These are phyloP conservation scores for Epichloe festucae DNA, from an alignment of 2,329 filamentous ascomycete genomes.

Conservation along the genomic window DNA sequence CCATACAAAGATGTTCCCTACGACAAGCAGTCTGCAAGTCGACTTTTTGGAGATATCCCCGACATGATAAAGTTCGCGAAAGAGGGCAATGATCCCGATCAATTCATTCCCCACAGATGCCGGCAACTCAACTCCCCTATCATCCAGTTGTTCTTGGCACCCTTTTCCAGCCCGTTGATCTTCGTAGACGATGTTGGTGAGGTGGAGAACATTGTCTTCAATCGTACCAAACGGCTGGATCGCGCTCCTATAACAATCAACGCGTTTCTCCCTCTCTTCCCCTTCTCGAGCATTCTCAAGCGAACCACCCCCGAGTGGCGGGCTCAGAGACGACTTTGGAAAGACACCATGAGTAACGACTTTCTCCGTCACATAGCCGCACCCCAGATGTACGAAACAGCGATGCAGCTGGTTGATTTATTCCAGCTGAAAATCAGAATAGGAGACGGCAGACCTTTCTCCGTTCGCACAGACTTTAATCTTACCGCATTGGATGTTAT, in stretches of 20 bases:
- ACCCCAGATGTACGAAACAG: slow-evolving; percentile 19
- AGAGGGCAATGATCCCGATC: background rate
- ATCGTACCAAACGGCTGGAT: slow-evolving; percentile 30
- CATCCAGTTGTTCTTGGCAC: slow-evolving; percentile 23
- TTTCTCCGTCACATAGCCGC: slow-evolving; percentile 19
- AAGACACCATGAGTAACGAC: slow-evolving; percentile 23
- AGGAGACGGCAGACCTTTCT: slow-evolving; percentile 14
- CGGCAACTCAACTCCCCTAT: slow-evolving; percentile 2
- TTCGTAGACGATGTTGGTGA: slow-evolving; percentile 26
- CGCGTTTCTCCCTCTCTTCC: slow-evolving; percentile 19
- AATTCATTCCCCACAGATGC: background rate
- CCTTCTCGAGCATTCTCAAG: slow-evolving; percentile 20
- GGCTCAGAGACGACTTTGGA: slow-evolving; percentile 20
- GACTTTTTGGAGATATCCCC: slow-evolving; percentile 5
- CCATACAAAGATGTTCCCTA: slow-evolving; percentile 4
- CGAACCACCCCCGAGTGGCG: slow-evolving; percentile 20
- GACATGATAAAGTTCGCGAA: background rate
- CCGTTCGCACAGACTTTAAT: slow-evolving; percentile 17
- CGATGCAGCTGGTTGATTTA: slow-evolving; percentile 18
- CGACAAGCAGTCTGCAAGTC: slow-evolving; percentile 1
- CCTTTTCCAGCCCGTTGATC: slow-evolving; percentile 27
- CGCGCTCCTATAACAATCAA: slow-evolving; percentile 21
- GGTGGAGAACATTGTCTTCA: slow-evolving; percentile 28
- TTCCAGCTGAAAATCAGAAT: slow-evolving; percentile 19
- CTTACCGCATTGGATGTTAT: slow-evolving; percentile 20